phyloP scores from a whole-genome alignment of 2,329 filamentous ascomycete species.

The Fusarium penzigii region DNA sequence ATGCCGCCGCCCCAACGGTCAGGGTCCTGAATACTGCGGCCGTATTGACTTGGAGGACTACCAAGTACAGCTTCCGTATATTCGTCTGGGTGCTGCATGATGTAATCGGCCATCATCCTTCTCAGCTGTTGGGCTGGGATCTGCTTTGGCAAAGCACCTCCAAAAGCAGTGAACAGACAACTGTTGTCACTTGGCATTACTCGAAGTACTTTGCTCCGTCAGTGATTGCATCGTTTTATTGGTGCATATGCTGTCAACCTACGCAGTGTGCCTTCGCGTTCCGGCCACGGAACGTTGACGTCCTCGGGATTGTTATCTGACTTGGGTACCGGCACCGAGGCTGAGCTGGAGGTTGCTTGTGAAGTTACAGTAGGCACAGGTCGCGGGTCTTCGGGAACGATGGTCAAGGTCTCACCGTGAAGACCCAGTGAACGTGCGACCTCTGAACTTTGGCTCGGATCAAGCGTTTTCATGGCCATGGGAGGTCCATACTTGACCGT shows the following conservation, averaged over 20 bases:
- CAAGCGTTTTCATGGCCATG: slow-evolving; percentile 62
- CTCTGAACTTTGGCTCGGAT: slow-evolving; percentile 53
- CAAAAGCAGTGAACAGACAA: slow-evolving; percentile 89
- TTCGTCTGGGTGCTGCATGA: slow-evolving; percentile 69
- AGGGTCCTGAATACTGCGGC: slow-evolving; percentile 74
- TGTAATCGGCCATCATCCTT: slow-evolving; percentile 75
- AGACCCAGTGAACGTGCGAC: slow-evolving; percentile 50
- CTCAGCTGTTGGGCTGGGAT: slow-evolving; percentile 61
- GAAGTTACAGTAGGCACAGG: slow-evolving; percentile 10
- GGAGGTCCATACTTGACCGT: slow-evolving; percentile 86
- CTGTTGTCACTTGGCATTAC: slow-evolving; percentile 98
- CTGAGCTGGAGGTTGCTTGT: slow-evolving; percentile 6
- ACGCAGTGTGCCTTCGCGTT: slow-evolving; percentile 54
- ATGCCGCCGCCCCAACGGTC: slow-evolving; percentile 92
- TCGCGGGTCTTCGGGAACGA: slow-evolving; percentile 43
- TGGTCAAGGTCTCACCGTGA: slow-evolving; percentile 52
- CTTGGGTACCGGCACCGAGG: slow-evolving; percentile 3
- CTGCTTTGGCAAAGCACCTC: slow-evolving; percentile 69
- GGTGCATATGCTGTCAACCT: slow-evolving; percentile 7
- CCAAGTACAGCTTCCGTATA: slow-evolving; percentile 81
- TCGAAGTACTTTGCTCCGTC: slow-evolving; percentile 63
- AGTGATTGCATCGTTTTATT: neutral
- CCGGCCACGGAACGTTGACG: slow-evolving; percentile 49
- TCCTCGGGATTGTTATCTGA: slow-evolving; percentile 29
- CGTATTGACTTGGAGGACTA: slow-evolving; percentile 72